A percentile compares a stretch with the other conserved stretches of the same genome.
Conservation (phyloP, 306 rosid species). For the Cyamopsis tetragonoloba region DNA sequence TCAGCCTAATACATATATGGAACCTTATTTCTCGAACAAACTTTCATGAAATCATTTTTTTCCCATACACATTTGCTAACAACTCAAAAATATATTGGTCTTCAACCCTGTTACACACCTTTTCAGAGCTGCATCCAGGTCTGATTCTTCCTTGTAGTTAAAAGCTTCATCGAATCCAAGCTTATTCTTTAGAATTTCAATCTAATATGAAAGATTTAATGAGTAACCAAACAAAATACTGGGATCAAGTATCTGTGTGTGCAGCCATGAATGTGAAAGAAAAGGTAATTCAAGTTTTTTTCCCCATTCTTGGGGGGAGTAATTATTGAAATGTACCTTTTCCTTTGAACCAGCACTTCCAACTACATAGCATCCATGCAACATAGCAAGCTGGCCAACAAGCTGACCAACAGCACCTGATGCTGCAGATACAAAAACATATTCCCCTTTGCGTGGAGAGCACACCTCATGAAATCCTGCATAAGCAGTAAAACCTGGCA, state of each 20-base stretch:
- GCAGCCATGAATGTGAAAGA: background rate
- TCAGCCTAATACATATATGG: background rate
- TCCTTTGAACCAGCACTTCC: constrained; percentile 55
- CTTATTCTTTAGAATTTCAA: constrained; percentile 39
- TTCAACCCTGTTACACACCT: constrained; percentile 19
- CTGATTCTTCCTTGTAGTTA: constrained; percentile 45
- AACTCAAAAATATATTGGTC: background rate
- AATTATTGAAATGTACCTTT: constrained; percentile 28
- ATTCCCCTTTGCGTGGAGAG: constrained; percentile 39
- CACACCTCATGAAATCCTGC: constrained; percentile 48
- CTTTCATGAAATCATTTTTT: background rate
- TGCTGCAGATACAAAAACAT: constrained; percentile 53
- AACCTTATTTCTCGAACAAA: background rate
- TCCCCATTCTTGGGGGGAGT: background rate
- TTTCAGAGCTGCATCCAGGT: constrained; percentile 38
- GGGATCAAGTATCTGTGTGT: background rate
- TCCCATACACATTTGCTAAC: background rate
- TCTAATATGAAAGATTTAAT: constrained; percentile 24
- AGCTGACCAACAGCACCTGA: constrained; percentile 63
- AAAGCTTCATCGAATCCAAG: constrained; percentile 48
- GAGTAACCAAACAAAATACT: background rate
- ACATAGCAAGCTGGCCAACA: constrained; percentile 55
- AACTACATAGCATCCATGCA: constrained; percentile 62
- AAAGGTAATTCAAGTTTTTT: background rate
- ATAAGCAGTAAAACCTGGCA: constrained; percentile 66